Evolutionary conservation across 1,284 basidiomycete genomes (phyloP), one percentile per base, ranked within the genome.

Genomic region (Xerocomus nothofagi): DNA sequence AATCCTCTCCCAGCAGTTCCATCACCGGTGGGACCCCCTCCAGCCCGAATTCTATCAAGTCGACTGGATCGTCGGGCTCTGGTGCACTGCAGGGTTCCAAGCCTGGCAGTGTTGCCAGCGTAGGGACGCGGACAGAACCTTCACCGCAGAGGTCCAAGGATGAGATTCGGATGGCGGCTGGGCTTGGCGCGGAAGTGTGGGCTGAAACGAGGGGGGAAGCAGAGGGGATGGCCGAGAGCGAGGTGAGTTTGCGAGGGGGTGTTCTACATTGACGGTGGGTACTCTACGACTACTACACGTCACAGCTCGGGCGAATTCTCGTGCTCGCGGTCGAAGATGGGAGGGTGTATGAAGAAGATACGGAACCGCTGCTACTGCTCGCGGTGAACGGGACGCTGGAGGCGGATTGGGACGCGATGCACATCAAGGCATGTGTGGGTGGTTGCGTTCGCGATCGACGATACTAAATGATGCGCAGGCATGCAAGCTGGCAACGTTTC

Each of bases 171-270:
- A 76, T 89, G 29, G 70, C 85, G 26, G 84, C 84, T 11, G 88
- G 86, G 15, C 67, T 90, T 12, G 79, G 80, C 40, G 79, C 79
- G 9, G 87, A 89, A 62, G 73, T 86, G 34, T 90, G 88, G 87
- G 79, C 80, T 48, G 87, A 90, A 67, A 84, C 81, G 18, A 73
- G 73, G 50, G 80, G 78, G 3, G 60, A 68, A 6, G 54, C 32
- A 4, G 63, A 59, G 27, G 85, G 84, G 20, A 84, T 84, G 79
- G 81, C 82, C 4, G 86, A 88, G 52, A 82, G 83, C 61, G 87
- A 89, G 77, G 87, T 88, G 37, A 17, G 66, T 53, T 15, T 1
- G 23, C 23, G 29, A 29, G 20, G 7, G 15, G 23, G 17, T 23
- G 24, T 4, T 24, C 2, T 40, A 5, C 8, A 23, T 40, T 44